phyloP scores from a whole-genome alignment of 2,329 filamentous ascomycete genomes.

The Plenodomus tracheiphilus region DNA sequence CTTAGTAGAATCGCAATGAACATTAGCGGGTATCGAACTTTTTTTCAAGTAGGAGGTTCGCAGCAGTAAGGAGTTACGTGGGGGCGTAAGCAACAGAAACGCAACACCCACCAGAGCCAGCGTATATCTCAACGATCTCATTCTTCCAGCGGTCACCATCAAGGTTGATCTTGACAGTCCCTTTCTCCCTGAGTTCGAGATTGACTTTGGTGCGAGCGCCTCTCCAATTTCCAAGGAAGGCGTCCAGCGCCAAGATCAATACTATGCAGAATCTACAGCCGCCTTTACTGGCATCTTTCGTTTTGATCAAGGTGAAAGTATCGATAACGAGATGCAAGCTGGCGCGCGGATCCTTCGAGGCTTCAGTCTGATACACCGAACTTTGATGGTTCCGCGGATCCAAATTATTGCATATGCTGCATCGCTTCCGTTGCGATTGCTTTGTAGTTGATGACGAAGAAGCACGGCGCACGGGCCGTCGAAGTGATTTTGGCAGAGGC shows the following conservation, averaged over 20 bases:
- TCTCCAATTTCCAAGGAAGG: conserved; percentile 33
- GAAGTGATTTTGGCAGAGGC: conserved; percentile 30
- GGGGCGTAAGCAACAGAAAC: neutral
- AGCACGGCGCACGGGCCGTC: conserved; percentile 19
- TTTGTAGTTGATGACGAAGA: conserved; percentile 13
- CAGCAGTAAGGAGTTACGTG: neutral
- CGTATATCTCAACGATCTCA: conserved; percentile 32
- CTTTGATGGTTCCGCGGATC: conserved; percentile 32
- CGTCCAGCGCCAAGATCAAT: conserved; percentile 31
- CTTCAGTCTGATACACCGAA: conserved; percentile 24
- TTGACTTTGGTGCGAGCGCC: conserved; percentile 21
- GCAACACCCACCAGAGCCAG: conserved; percentile 23
- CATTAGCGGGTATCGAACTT: no score
- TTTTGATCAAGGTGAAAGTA: conserved; percentile 23
- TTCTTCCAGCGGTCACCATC: conserved; percentile 27
- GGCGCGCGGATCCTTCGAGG: conserved; percentile 16
- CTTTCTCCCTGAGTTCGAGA: conserved; percentile 33
- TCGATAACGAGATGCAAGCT: conserved; percentile 32
- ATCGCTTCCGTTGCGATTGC: conserved; percentile 28
- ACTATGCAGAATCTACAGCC: conserved; percentile 36
- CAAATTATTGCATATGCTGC: conserved; percentile 34
- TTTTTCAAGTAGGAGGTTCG: no score
- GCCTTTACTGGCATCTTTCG: conserved; percentile 14
- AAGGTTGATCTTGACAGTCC: conserved; percentile 28
- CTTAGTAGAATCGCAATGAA: no score